Evolutionary conservation across 176 grass and related monocot species (phyloP), one percentile per base, ranked within the genome.

Genomic region (Cenchrus americanus): DNA sequence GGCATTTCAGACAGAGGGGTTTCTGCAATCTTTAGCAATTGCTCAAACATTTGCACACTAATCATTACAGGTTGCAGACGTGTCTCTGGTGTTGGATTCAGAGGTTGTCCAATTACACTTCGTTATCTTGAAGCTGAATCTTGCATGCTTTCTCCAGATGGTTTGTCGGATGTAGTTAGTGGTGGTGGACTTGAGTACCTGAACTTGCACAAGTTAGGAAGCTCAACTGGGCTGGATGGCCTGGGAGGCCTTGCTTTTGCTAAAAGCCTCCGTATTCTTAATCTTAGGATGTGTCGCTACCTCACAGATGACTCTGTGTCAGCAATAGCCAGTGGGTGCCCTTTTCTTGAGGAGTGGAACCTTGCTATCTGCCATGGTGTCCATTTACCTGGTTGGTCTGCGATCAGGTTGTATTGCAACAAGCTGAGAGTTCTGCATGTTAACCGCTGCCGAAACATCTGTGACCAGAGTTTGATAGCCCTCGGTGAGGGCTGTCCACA

Each of bases 71-170:
- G 78, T 62, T 98, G 96, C 82, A 94, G 84, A 65, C 89, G 85
- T 49, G 30, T 98, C 44, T 90, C 84, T 61, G 96, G 96, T 64
- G 68, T 74, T 41, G 96, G 96, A 40, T 91, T 98, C 62, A 92
- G 58, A 84, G 89, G 83, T 62, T 88, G 89, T 80, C 60, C 92
- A 61, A 70, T 65, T 79, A 87, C 79, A 54, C 79, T 98, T 71
- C 69, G 87, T 79, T 93, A 90, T 79, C 61, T 98, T 62, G 92
- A 93, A 88, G 96, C 96, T 69, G 95, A 98, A 10, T 93, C 88
- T 23, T 98, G 95, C 72, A 84, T 84, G 76, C 58, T 98, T 88
- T 92, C 87, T 77, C 81, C 80, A 40, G 82, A 90, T 43, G 95
- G 95, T 62, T 49, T 98, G 75, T 74, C 63, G 9, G 84, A 84